Conservation (phyloP, 225 moss, liverwort and hornwort genomes). For the Marchantia paleacea region DNA sequence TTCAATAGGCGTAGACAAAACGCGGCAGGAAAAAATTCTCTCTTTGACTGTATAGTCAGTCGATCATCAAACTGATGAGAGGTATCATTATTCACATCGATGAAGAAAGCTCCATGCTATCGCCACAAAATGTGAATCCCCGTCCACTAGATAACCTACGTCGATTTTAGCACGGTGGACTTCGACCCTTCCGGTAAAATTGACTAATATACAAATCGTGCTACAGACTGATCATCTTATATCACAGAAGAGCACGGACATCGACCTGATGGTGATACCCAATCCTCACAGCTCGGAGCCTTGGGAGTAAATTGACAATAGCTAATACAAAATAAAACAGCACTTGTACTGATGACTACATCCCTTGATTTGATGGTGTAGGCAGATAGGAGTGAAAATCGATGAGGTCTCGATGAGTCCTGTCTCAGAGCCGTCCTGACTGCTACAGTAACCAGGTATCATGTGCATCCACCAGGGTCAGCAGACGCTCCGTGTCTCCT, state of each 20-base stretch:
- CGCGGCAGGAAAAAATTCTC: too few relatives aligned
- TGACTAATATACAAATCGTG: slow-evolving; percentile 27
- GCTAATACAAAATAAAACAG: not conserved
- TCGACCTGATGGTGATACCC: not conserved
- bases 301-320: not conserved
- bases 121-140: too few relatives aligned
- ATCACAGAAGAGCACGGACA: slow-evolving; percentile 16
- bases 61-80: too few relatives aligned
- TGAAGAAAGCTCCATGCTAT: too few relatives aligned
- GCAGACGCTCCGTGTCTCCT: slow-evolving; percentile 70
- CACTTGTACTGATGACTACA: not conserved
- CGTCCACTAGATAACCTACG: too few relatives aligned
- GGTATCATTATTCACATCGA: too few relatives aligned
- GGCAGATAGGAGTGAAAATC: not conserved
- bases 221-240: not conserved
- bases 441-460: slow-evolving; percentile 12
- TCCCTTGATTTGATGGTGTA: not conserved
- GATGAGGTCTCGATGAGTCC: not conserved
- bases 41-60: too few relatives aligned
- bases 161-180: too few relatives aligned
- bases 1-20: too few relatives aligned
- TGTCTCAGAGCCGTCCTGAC: not conserved
- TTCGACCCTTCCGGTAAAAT: not conserved
- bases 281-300: not conserved
- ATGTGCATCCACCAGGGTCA: slow-evolving; percentile 88